Evolutionary conservation across 2,329 filamentous ascomycete species (phyloP).

Genomic region (Cyphellophora europaea): DNA sequence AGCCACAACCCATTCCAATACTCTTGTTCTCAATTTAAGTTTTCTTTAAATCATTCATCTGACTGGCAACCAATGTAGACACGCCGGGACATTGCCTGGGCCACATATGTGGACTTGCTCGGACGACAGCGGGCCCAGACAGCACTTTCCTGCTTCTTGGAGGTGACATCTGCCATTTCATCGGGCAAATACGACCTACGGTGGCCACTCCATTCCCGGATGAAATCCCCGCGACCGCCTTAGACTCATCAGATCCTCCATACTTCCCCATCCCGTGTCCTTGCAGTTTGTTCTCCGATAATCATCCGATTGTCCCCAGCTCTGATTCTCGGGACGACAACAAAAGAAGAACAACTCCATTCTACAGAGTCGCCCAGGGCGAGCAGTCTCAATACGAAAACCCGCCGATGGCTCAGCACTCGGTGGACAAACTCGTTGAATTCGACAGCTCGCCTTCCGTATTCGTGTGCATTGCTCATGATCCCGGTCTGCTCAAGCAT

Average conservation of each 20-base stretch:
- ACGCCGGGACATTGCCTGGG: conserved; percentile 38
- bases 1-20: no score
- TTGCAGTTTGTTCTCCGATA: conserved; percentile 14
- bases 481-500: conserved; percentile 21
- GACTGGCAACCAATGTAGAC: no score
- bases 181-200: conserved; percentile 22
- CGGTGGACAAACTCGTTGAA: conserved; percentile 23
- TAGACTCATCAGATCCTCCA: conserved; percentile 5
- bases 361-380: background rate
- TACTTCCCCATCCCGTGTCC: conserved; percentile 10
- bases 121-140: conserved; percentile 25
- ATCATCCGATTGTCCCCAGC: conserved; percentile 12
- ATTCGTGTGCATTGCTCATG: conserved; percentile 27
- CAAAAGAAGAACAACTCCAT: conserved; percentile 5
- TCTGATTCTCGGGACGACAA: background rate
- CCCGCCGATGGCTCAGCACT: conserved; percentile 17
- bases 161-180: conserved; percentile 40
- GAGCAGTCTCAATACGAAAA: background rate
- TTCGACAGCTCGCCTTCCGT: conserved; percentile 26
- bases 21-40: no score
- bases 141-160: conserved; percentile 39
- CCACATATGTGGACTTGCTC: conserved; percentile 40
- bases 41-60: no score
- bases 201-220: conserved; percentile 20
- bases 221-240: conserved; percentile 1